Conservation (phyloP, 2,329 filamentous ascomycete species). For the Fusarium phyllophilum region DNA sequence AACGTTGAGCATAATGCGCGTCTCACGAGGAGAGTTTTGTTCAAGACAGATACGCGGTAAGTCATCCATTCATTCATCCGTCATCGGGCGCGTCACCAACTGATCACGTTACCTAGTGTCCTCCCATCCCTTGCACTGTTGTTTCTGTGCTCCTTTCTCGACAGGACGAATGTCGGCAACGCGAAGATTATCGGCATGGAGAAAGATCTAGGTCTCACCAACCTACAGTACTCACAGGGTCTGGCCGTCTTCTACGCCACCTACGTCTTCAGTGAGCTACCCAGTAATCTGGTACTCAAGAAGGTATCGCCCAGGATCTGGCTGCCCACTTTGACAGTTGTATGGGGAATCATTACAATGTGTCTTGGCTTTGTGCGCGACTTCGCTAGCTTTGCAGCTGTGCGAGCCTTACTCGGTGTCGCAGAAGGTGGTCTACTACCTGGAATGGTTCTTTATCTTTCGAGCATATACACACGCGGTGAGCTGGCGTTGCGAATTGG, state of each 20-base stretch:
- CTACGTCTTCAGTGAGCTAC: slow-evolving; percentile 70
- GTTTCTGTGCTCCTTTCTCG: slow-evolving; percentile 49
- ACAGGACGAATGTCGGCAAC: slow-evolving; percentile 79
- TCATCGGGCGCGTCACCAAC: not conserved
- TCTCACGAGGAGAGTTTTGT: not conserved
- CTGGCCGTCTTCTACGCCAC: slow-evolving; percentile 73
- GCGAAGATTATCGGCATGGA: slow-evolving; percentile 73
- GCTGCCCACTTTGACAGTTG: slow-evolving; percentile 65
- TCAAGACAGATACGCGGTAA: slow-evolving; percentile 6
- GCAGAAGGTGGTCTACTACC: slow-evolving; percentile 50
- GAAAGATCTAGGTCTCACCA: slow-evolving; percentile 64
- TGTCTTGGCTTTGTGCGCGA: slow-evolving; percentile 64
- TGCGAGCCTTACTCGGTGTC: slow-evolving; percentile 44
- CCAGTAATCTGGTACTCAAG: slow-evolving; percentile 72
- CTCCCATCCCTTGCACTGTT: not conserved
- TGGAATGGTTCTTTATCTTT: slow-evolving; percentile 75
- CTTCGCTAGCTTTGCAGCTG: slow-evolving; percentile 67
- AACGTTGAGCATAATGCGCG: not conserved
- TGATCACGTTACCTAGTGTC: not conserved
- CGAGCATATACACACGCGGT: slow-evolving; percentile 67
- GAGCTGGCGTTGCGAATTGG: slow-evolving; percentile 72
- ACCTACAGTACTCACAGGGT: slow-evolving; percentile 71
- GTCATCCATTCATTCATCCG: not conserved
- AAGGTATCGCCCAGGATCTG: slow-evolving; percentile 68
- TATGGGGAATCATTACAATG: slow-evolving; percentile 69